Base-by-base conservation (phyloP, 352 stramenopile species). In the Phytophthora pini region DNA sequence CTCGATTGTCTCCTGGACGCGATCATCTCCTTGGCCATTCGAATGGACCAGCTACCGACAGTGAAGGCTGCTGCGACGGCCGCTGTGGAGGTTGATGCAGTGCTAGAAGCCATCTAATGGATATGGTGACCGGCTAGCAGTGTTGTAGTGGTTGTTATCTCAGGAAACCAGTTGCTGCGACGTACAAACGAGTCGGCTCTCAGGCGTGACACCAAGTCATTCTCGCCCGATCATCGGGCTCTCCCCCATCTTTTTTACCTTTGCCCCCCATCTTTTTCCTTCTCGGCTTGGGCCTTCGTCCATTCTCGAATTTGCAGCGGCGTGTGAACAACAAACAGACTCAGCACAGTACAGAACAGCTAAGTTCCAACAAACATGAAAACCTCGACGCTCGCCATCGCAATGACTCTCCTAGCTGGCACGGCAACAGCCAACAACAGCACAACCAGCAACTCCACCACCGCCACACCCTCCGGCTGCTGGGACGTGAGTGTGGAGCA, bases 401-500 rank as follows among this genome's bases (percentile, higher is more conserved):
- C 57, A 17, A 34, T 41, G 6, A 53, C 56, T 1, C 54, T 69
- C 20, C 62, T 70, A 8, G 48, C 15, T 1, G 31, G 40, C 34
- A 39, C 56, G 2, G 48, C 62, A 2, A 15, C 47, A 7, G 53
- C 58, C 15, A 55, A 22, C 47, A 58, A 61, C 29, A 43, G 38
- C 12, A 29, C 48, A 31, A 59, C 34, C 6, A 55, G 41, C 17
- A 64, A 22, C 24, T 45, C 9, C 22, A 56, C 56, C 48, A 73
- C 44, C 56, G 68, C 36, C 55, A 64, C 31, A 51, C 56, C 11
- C 43, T 61, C 56, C 12, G 66, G 50, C 34, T 76, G 70, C 57
- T 73, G 62, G 61, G 47, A 71, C 4, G 62, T 80, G 48, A 79
- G 72, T 38, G 76, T 84, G 2, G 65, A 77, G 61, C 56, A 70